A percentile compares a stretch with the other conserved stretches of the same genome.
phyloP scores from a whole-genome alignment of 75 land plant species.

The Picea sitchensis region DNA sequence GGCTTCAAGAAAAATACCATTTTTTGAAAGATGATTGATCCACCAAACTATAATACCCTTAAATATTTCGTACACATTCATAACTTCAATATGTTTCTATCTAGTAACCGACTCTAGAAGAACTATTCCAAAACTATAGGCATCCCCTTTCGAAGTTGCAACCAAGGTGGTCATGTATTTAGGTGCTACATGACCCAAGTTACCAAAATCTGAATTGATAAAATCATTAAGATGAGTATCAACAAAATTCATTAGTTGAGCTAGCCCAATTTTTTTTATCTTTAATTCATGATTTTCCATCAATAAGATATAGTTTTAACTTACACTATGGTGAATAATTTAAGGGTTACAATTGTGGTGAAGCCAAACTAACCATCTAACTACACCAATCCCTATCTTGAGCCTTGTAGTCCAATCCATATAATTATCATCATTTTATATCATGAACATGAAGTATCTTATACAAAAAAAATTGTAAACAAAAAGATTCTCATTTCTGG shows the following conservation, averaged over 20 bases:
- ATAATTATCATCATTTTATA: not conserved
- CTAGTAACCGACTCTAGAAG: constrained; percentile 78
- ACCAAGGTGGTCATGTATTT: constrained; percentile 77
- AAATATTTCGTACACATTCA: constrained; percentile 40
- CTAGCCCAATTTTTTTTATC: constrained; percentile 80
- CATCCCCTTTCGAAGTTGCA: constrained; percentile 75
- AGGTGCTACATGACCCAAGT: constrained; percentile 79
- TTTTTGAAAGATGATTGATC: constrained; percentile 43
- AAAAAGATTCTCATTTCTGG: constrained; percentile 67
- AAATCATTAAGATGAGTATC: constrained; percentile 46
- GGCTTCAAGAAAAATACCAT: constrained; percentile 41
- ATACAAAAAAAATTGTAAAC: constrained; percentile 46
- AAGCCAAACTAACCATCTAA: constrained; percentile 85
- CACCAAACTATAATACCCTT: constrained; percentile 82
- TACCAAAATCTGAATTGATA: constrained; percentile 74
- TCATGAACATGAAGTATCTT: constrained; percentile 24
- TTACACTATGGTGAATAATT: constrained; percentile 61
- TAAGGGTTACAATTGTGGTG: constrained; percentile 85
- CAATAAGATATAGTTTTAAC: constrained; percentile 61
- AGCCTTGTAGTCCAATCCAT: constrained; percentile 26
- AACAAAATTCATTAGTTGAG: constrained; percentile 45
- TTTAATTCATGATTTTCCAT: constrained; percentile 73
- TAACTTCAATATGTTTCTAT: constrained; percentile 57
- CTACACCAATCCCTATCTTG: constrained; percentile 67
- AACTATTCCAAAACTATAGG: constrained; percentile 83